Evolutionary conservation across 148 eudicot species (phyloP).

Genomic region (Talinum fruticosum): DNA sequence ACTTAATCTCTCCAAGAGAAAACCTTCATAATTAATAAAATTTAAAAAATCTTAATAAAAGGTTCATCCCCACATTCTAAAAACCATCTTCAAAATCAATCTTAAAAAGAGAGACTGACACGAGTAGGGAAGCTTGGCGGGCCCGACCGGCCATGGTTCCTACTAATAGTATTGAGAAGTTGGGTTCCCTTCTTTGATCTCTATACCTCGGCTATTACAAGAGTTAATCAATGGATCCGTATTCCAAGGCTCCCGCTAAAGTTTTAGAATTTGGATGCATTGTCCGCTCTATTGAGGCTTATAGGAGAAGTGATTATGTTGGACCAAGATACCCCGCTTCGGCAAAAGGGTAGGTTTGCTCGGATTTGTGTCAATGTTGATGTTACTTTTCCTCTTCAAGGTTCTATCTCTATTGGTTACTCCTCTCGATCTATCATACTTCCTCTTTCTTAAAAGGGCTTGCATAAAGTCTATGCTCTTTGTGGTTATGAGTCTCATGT

Average conservation of each 20-base stretch:
- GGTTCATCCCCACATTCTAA: too few species aligned
- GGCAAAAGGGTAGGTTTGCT: not conserved
- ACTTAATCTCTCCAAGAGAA: too few species aligned
- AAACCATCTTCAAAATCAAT: too few species aligned
- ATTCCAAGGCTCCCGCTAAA: not conserved
- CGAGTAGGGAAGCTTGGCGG: too few species aligned
- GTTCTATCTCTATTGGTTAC: not conserved
- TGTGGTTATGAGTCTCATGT: not conserved
- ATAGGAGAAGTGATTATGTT: not conserved
- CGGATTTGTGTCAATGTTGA: not conserved
- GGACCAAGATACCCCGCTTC: not conserved
- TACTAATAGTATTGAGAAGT: not conserved
- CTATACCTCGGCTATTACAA: too few species aligned
- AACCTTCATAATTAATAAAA: too few species aligned
- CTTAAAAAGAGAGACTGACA: too few species aligned
- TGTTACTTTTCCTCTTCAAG: not conserved
- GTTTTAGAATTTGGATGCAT: not conserved
- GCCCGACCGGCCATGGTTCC: too few species aligned
- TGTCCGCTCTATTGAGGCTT: not conserved
- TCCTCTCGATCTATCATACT: fast-evolving
- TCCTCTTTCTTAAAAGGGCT: not conserved
- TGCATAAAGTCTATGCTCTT: not conserved
- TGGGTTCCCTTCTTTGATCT: not conserved
- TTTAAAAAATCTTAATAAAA: too few species aligned
- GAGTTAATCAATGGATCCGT: not conserved